A percentile compares a stretch with the other conserved stretches of the same genome.
phyloP scores from a whole-genome alignment of 495 filamentous ascomycete genomes.

The Gamarada debralockiae region DNA sequence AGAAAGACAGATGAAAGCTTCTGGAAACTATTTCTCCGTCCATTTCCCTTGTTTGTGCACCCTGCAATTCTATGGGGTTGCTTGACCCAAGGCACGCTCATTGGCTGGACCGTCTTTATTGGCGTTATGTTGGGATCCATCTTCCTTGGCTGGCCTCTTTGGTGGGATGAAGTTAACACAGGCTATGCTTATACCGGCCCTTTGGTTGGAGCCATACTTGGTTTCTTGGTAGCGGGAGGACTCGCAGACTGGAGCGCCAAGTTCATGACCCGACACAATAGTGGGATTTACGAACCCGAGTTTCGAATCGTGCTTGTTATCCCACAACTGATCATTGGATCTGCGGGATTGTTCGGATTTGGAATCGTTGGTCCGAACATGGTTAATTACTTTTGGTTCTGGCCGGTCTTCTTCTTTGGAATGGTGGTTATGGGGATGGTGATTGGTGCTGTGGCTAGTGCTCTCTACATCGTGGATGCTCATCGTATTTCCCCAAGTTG shows the following conservation, averaged over 20 bases:
- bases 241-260: constrained; percentile 70
- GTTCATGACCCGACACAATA: constrained; percentile 67
- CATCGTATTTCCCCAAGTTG: constrained; percentile 63
- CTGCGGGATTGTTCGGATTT: constrained; percentile 79
- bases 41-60: constrained; percentile 64
- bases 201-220: constrained; percentile 78
- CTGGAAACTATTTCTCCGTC: constrained; percentile 58
- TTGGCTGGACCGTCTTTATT: constrained; percentile 94
- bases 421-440: constrained; percentile 84
- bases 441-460: constrained; percentile 74
- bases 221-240: constrained; percentile 67
- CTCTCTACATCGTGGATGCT: constrained; percentile 86
- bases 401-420: constrained; percentile 75
- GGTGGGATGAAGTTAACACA: constrained; percentile 75
- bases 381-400: constrained; percentile 62
- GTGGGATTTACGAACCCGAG: constrained; percentile 85
- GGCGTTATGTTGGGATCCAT: constrained; percentile 81
- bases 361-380: constrained; percentile 61
- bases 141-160: constrained; percentile 74
- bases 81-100: constrained; percentile 83
- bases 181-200: constrained; percentile 88
- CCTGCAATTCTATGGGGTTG: constrained; percentile 88
- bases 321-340: constrained; percentile 73
- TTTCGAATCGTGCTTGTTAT: constrained; percentile 80
- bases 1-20: too few relatives aligned